These are phyloP conservation scores for Quercus lobata DNA, from an alignment of 331 rosid genomes.

Conservation along the genomic window DNA sequence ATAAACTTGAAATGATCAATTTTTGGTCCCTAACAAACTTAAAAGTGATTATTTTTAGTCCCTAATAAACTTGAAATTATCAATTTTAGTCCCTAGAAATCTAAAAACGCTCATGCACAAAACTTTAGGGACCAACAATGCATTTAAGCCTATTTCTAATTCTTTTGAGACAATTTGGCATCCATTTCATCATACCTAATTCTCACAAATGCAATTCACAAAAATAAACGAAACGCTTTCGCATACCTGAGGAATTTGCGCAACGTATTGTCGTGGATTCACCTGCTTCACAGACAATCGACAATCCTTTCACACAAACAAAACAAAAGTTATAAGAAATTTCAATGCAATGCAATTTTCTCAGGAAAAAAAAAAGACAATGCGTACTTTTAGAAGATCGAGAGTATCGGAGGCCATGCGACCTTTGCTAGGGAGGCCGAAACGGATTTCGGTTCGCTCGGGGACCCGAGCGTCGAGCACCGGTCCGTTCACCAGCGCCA, in stretches of 20 bases:
- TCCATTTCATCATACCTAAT: too few species aligned
- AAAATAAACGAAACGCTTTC: too few species aligned
- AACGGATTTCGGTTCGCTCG: conserved; percentile 61
- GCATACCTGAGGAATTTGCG: conserved; percentile 73
- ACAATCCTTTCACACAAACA: conserved; percentile 42
- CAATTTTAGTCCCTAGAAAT: too few species aligned
- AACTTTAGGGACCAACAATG: too few species aligned
- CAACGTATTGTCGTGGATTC: conserved; percentile 92
- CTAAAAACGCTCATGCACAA: too few species aligned
- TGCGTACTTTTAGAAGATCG: conserved; percentile 74
- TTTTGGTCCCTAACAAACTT: too few species aligned
- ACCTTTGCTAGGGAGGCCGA: conserved; percentile 94
- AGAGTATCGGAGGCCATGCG: conserved; percentile 82
- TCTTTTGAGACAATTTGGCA: too few species aligned
- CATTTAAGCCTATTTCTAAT: too few species aligned
- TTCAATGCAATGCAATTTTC: not conserved
- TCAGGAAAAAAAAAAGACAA: not conserved
- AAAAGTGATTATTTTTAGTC: too few species aligned
- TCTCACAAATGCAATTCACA: too few species aligned
- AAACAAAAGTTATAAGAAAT: not conserved
- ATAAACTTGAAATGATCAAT: too few species aligned
- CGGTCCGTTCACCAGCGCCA: conserved; percentile 40
- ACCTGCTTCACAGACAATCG: conserved; percentile 82
- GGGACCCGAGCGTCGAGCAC: conserved; percentile 10
- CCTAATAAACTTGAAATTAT: too few species aligned